These are phyloP conservation scores for Trametes pubescens DNA, from an alignment of 1,284 basidiomycete species.

Conservation along the genomic window DNA sequence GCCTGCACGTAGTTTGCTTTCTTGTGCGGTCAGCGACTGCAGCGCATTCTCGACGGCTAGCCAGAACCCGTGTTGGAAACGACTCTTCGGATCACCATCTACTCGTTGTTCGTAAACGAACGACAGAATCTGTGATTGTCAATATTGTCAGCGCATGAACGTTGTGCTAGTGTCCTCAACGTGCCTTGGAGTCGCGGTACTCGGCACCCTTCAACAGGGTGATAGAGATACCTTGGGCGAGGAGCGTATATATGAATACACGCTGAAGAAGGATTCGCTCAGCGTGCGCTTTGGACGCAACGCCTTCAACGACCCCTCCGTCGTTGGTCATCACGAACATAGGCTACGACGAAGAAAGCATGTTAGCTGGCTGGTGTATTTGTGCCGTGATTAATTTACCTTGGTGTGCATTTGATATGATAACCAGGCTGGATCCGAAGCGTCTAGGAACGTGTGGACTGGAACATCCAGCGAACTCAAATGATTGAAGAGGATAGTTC, in stretches of 20 bases:
- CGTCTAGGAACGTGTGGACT: slow-evolving; percentile 54
- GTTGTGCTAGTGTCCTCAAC: slow-evolving; percentile 5
- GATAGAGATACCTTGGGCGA: slow-evolving; percentile 58
- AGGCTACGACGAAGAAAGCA: slow-evolving; percentile 50
- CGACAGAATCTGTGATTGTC: slow-evolving; percentile 49
- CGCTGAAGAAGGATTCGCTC: slow-evolving; percentile 57
- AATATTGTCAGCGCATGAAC: not conserved
- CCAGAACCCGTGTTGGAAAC: slow-evolving; percentile 36
- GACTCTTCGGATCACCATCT: slow-evolving; percentile 29
- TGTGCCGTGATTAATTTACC: slow-evolving; percentile 38
- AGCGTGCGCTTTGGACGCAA: slow-evolving; percentile 28
- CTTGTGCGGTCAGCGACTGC: slow-evolving; percentile 22
- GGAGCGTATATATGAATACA: slow-evolving; percentile 55
- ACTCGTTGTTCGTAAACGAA: slow-evolving; percentile 54
- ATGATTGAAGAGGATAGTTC: slow-evolving; percentile 59
- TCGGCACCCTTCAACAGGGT: slow-evolving; percentile 59
- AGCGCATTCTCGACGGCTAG: slow-evolving; percentile 19
- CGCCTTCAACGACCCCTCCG: slow-evolving; percentile 47
- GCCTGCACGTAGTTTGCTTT: slow-evolving; percentile 20
- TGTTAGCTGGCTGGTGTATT: slow-evolving; percentile 12
- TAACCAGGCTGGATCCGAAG: slow-evolving; percentile 58
- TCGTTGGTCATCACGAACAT: slow-evolving; percentile 72
- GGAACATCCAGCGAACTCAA: slow-evolving; percentile 50
- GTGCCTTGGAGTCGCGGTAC: slow-evolving; percentile 71
- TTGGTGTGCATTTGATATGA: slow-evolving; percentile 52